phyloP scores from a whole-genome alignment of 208 protist species.

The Trypanosoma vivax region DNA sequence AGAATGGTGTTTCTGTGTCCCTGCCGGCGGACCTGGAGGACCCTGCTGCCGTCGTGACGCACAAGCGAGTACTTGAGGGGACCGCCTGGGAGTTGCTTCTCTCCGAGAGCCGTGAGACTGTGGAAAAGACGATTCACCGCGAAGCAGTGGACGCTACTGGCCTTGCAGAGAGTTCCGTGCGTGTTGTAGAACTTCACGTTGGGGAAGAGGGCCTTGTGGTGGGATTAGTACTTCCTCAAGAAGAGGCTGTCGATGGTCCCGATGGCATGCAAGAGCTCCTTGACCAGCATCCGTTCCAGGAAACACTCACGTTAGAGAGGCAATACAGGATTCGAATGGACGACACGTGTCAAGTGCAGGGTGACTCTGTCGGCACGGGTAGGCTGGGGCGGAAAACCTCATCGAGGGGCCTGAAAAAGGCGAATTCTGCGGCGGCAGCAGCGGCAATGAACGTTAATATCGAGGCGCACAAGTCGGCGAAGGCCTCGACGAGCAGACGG shows the following conservation, averaged over 20 bases:
- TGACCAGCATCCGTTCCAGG: conserved; percentile 16
- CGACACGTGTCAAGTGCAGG: neutral
- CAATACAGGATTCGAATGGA: neutral
- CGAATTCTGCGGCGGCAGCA: no score
- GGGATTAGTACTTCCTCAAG: conserved; percentile 30
- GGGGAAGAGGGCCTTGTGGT: conserved; percentile 20
- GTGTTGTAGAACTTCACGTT: conserved; percentile 24
- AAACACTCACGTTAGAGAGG: conserved; percentile 24
- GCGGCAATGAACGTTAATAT: no score
- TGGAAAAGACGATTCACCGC: conserved; percentile 41
- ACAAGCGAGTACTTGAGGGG: conserved; percentile 20
- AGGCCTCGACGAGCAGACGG: no score
- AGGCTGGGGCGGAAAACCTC: no score
- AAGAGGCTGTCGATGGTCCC: conserved; percentile 1
- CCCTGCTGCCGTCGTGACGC: conserved; percentile 27
- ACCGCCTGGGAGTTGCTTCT: conserved; percentile 31
- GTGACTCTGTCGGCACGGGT: no score
- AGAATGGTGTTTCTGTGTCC: conserved; percentile 4
- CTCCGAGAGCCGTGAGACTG: conserved; percentile 16
- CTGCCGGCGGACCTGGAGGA: conserved; percentile 9
- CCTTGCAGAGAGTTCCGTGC: conserved; percentile 30
- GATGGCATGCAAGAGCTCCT: conserved; percentile 20
- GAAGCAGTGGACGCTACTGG: conserved; percentile 32
- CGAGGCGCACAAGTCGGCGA: no score
- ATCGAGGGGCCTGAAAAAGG: no score